phyloP scores from a whole-genome alignment of 2,329 filamentous ascomycete genomes.

The Aureobasidium pullulans region DNA sequence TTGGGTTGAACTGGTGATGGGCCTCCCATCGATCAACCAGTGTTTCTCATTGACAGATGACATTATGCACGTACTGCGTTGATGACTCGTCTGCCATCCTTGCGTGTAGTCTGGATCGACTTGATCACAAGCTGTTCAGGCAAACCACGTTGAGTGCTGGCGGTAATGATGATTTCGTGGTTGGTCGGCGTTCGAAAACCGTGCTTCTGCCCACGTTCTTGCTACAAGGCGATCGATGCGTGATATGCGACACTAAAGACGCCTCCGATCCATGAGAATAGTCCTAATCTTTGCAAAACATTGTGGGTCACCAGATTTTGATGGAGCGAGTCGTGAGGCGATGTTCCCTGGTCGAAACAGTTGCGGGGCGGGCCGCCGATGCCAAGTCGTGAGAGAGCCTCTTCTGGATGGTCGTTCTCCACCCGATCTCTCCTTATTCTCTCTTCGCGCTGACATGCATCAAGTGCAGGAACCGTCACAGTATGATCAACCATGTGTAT shows the following conservation, averaged over 20 bases:
- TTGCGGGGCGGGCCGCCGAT: background rate
- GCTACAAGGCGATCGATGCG: background rate
- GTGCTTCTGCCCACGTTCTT: background rate
- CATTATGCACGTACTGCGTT: background rate
- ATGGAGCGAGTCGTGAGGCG: background rate
- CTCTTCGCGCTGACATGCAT: slow-evolving; percentile 5
- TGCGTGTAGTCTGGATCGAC: background rate
- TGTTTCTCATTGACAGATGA: too few relatives aligned
- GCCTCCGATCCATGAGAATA: background rate
- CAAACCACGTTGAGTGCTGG: background rate
- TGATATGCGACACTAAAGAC: background rate
- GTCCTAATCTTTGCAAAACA: slow-evolving; percentile 6
- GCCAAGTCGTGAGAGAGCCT: background rate
- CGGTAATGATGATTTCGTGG: background rate
- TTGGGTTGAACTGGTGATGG: background rate
- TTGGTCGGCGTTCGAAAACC: background rate
- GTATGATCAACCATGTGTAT: background rate
- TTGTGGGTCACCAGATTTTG: background rate
- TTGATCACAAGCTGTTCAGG: background rate
- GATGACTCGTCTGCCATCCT: background rate
- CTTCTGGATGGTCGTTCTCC: background rate
- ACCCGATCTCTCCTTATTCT: background rate
- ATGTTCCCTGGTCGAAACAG: background rate
- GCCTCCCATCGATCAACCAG: background rate
- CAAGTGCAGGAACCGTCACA: background rate